Evolutionary conservation across 352 stramenopile species (phyloP).

Genomic region (Globisporangium parvum): DNA sequence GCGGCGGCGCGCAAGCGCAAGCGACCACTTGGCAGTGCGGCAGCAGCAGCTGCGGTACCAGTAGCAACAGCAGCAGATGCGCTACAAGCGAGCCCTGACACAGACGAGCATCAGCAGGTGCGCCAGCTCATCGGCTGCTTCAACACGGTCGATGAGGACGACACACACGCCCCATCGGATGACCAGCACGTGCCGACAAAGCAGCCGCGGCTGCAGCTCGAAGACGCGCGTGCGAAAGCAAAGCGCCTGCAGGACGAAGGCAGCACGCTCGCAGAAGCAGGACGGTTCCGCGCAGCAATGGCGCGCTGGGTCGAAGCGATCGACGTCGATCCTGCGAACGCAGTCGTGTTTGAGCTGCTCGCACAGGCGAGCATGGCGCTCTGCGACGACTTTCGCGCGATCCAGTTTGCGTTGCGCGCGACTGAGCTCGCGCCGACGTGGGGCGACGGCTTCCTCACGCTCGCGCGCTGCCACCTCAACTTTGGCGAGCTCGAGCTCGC

Average conservation of each 20-base stretch:
- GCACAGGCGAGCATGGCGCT: conserved; percentile 67
- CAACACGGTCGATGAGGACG: conserved; percentile 2
- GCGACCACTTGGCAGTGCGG: neutral
- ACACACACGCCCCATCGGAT: neutral
- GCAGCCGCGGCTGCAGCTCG: conserved; percentile 30
- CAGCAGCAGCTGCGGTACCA: neutral
- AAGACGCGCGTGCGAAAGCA: conserved; percentile 47
- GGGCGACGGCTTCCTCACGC: conserved; percentile 64
- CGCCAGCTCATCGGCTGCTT: conserved; percentile 12
- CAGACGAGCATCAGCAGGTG: neutral
- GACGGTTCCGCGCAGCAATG: conserved; percentile 57
- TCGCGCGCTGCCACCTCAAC: conserved; percentile 69
- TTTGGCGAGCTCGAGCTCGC: conserved; percentile 76
- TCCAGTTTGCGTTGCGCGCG: conserved; percentile 56
- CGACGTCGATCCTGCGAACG: conserved; percentile 33
- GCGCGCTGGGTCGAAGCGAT: conserved; percentile 59
- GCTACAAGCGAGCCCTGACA: too few species aligned
- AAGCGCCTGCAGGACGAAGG: conserved; percentile 70
- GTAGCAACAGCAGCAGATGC: neutral
- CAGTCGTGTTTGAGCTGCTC: conserved; percentile 56
- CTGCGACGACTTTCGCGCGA: conserved; percentile 69
- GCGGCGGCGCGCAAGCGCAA: conserved; percentile 20
- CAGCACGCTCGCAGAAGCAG: conserved; percentile 66
- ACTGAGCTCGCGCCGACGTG: conserved; percentile 47
- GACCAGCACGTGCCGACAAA: conserved; percentile 1